phyloP scores from a whole-genome alignment of 768 basidiomycete species.

The Boletus subparvulus region DNA sequence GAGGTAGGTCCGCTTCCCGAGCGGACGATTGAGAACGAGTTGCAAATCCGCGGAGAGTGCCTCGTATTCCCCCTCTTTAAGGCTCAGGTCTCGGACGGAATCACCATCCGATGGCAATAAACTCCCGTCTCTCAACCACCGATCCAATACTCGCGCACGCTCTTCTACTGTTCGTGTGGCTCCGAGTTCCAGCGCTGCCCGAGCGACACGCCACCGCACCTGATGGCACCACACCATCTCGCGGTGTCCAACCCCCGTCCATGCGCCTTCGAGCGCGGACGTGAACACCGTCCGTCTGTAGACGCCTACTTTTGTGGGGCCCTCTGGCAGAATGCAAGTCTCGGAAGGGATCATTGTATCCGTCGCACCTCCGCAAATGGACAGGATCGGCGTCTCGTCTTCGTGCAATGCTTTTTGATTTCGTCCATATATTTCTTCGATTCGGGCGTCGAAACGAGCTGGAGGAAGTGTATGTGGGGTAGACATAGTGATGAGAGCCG shows the following conservation, averaged over 20 bases:
- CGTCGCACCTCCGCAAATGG: slow-evolving; percentile 88
- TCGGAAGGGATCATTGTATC: slow-evolving; percentile 94
- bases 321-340: slow-evolving; percentile 62
- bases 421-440: slow-evolving; percentile 68
- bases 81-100: slow-evolving; percentile 4
- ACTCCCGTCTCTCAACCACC: slow-evolving; percentile 69
- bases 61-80: slow-evolving; percentile 31
- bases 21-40: slow-evolving; percentile 47
- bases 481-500: slow-evolving; percentile 92
- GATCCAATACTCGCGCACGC: slow-evolving; percentile 46
- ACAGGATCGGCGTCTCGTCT: slow-evolving; percentile 68
- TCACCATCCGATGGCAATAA: slow-evolving; percentile 34
- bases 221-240: slow-evolving; percentile 99
- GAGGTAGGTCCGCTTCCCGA: slow-evolving; percentile 46
- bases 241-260: slow-evolving; percentile 93
- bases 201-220: slow-evolving; percentile 84
- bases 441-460: slow-evolving; percentile 77
- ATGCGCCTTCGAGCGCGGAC: slow-evolving; percentile 83
- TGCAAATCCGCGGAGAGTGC: slow-evolving; percentile 36
- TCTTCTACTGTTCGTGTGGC: slow-evolving; percentile 20
- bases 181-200: slow-evolving; percentile 71
- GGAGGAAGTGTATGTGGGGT: slow-evolving; percentile 90
- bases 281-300: slow-evolving; percentile 76
- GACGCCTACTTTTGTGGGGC: slow-evolving; percentile 6
- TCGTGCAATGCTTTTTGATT: slow-evolving; percentile 41